A percentile compares a stretch with the other conserved stretches of the same genome.
phyloP scores from a whole-genome alignment of 2,329 filamentous ascomycete genomes.

The Trichoderma arundinaceum region DNA sequence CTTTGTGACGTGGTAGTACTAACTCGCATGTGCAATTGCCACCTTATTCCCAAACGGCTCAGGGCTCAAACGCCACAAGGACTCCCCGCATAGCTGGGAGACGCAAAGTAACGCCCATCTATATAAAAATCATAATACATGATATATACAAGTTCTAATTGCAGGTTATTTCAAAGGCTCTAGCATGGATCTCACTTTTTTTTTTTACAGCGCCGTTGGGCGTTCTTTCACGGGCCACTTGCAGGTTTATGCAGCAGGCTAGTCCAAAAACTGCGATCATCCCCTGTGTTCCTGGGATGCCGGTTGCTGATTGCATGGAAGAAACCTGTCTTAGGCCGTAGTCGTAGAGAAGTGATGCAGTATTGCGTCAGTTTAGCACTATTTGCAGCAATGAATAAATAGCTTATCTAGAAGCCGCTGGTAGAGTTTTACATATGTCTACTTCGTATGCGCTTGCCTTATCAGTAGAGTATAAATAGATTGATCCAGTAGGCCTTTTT shows the following conservation, averaged over 20 bases:
- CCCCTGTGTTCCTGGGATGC: background rate
- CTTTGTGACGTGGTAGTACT: background rate
- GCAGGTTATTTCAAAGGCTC: too few relatives aligned
- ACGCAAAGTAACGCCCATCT: background rate
- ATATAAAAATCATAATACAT: background rate
- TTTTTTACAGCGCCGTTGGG: background rate
- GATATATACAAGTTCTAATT: background rate
- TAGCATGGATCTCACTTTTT: background rate
- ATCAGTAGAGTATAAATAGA: too few relatives aligned
- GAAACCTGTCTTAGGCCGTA: background rate
- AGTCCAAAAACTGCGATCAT: background rate
- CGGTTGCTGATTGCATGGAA: background rate
- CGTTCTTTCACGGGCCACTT: background rate
- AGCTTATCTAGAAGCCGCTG: too few relatives aligned
- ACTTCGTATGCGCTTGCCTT: too few relatives aligned
- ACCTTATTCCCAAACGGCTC: constrained; percentile 5
- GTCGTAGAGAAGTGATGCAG: background rate
- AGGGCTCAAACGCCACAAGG: constrained; percentile 22
- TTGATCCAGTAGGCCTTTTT: too few relatives aligned
- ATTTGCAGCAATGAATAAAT: background rate
- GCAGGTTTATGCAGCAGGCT: background rate
- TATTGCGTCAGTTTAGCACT: background rate
- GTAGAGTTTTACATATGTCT: too few relatives aligned
- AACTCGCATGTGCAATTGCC: constrained; percentile 19
- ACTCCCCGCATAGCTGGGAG: background rate